Evolutionary conservation across 2,329 filamentous ascomycete species (phyloP), one percentile per base, ranked within the genome.

Genomic region (Penicillium sp.): DNA sequence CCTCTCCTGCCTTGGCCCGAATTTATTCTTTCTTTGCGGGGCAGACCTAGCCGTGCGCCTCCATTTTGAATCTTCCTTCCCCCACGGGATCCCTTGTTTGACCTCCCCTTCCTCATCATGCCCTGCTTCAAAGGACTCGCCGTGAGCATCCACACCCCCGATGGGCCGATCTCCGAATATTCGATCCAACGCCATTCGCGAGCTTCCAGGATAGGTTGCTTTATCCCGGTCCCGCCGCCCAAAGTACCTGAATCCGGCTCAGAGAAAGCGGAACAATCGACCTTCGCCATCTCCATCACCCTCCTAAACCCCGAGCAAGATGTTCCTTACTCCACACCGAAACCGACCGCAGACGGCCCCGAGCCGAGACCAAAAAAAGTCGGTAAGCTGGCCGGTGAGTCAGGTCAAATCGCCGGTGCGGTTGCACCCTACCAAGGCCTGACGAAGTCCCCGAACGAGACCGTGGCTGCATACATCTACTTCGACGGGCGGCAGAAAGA

Each of bases 91-190:
- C 34, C 43, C 38, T 18, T 52, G 42, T 49, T 22, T 27, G 38
- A 31, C 18, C 34, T 55, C n/a, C 52, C 36, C 13, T 44, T 52
- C 49, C 31, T 52, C 69, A 67, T 46, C 64, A 90, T 90, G 94
- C 94, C 94, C 80, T 97, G 92, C 86, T 99, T 97, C 81, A 96
- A 97, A 82, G 94, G 94, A 77, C 92, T 99, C 78, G 93, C 94
- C 68, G 93, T 97, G 73, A 96, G 91, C 83, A 95, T 97, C 75
- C 94, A 99, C 79, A 86, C 85, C 43, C 84, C 91, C 65, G 81
- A 84, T 64, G 86, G 86, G 43, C 92, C 94, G 63, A 86, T 99
- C 63, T 83, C 92, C 59, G 94, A 99, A 78, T 88, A 96, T 79
- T 93, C 92, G 68, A 89, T 97, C 66, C 93, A 97, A 79, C 94